Conservation (phyloP, 1,139 yeast species). For the Blastobotrys indianensis region DNA sequence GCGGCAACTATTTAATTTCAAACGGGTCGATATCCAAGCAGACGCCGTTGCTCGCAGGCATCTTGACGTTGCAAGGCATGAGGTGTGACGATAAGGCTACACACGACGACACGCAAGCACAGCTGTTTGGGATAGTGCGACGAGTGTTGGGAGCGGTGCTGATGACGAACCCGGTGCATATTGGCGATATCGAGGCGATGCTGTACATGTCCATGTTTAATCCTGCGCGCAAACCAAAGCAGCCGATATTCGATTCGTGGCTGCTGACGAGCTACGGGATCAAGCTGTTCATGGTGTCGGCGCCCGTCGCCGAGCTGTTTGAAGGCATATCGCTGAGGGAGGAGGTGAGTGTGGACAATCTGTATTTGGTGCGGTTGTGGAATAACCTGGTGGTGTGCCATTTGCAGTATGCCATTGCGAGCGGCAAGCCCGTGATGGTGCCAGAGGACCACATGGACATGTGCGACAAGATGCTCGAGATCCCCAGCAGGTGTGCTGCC, state of each 20-base stretch:
- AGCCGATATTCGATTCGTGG: slow-evolving; percentile 45
- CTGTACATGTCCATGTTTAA: slow-evolving; percentile 47
- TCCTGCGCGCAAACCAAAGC: slow-evolving; percentile 46
- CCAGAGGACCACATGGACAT: slow-evolving; percentile 35
- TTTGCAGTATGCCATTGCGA: slow-evolving; percentile 44
- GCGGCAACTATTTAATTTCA: slow-evolving; percentile 16
- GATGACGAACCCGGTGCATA: slow-evolving; percentile 45
- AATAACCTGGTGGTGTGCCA: slow-evolving; percentile 46
- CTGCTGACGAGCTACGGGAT: slow-evolving; percentile 44
- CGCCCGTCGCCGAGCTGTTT: slow-evolving; percentile 37
- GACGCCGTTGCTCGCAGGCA: slow-evolving; percentile 18
- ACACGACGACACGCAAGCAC: slow-evolving; percentile 41
- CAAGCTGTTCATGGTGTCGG: slow-evolving; percentile 41
- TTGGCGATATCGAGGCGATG: slow-evolving; percentile 52
- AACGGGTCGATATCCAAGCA: not conserved
- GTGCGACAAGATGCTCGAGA: slow-evolving; percentile 30
- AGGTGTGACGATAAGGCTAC: slow-evolving; percentile 41
- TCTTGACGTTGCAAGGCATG: slow-evolving; percentile 25
- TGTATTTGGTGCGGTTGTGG: slow-evolving; percentile 47
- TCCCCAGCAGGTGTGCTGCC: slow-evolving; percentile 1
- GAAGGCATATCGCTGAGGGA: slow-evolving; percentile 11
- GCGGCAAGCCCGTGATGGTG: slow-evolving; percentile 40
- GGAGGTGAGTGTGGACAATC: slow-evolving; percentile 31
- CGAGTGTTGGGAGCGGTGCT: slow-evolving; percentile 42
- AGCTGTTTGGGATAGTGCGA: slow-evolving; percentile 41